These are phyloP conservation scores for Cordyceps cicadae DNA, from an alignment of 2,329 filamentous ascomycete species.

Conservation along the genomic window DNA sequence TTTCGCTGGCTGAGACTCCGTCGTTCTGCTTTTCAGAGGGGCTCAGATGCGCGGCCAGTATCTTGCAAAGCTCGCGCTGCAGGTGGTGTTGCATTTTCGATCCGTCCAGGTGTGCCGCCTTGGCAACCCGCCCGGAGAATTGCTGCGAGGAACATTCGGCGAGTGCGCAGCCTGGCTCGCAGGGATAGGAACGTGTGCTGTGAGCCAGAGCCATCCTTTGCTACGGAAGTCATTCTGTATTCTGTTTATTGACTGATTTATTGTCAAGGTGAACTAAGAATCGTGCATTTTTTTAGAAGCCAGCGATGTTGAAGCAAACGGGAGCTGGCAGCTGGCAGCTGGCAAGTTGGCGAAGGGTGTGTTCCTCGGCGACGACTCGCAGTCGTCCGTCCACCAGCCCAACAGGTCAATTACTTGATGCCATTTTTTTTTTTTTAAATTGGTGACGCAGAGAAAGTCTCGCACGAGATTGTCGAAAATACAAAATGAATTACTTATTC, in stretches of 20 bases:
- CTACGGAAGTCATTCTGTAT: background rate
- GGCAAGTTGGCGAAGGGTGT: background rate
- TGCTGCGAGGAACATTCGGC: constrained; percentile 2
- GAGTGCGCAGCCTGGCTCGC: constrained; percentile 4
- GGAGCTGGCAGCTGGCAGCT: background rate
- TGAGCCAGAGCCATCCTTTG: background rate
- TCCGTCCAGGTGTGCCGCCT: background rate
- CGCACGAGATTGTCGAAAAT: background rate
- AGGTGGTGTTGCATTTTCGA: background rate
- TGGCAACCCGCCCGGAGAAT: background rate
- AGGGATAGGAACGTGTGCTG: background rate
- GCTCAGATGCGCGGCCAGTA: background rate
- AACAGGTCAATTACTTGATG: background rate
- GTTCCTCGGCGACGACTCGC: background rate
- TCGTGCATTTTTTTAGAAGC: background rate
- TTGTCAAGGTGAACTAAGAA: background rate
- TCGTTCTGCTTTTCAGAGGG: constrained; percentile 1
- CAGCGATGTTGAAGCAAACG: background rate
- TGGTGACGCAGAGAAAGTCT: no score
- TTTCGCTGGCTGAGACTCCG: constrained; percentile 6
- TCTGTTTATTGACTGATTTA: background rate
- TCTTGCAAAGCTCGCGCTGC: background rate
- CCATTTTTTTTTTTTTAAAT: no score
- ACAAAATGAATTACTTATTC: background rate
- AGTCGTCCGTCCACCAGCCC: background rate